Evolutionary conservation across 108 stramenopile genomes (phyloP).

Genomic region (Fragilaria radians): DNA sequence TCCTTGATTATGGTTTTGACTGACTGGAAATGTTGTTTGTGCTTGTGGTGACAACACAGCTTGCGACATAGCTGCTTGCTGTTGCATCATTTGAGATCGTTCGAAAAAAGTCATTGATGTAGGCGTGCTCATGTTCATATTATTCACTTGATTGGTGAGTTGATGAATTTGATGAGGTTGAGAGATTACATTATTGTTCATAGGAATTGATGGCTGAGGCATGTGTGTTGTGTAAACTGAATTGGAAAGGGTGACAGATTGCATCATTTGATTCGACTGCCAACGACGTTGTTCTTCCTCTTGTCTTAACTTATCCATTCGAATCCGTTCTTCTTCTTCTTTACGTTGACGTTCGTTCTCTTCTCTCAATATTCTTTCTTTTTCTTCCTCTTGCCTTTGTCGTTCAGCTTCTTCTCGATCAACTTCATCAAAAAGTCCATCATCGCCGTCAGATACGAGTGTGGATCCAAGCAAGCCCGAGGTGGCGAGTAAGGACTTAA

Average conservation of each 20-base stretch:
- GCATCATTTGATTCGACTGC: conserved; percentile 17
- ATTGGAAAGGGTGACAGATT: background rate
- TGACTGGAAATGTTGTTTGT: background rate
- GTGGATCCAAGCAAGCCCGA: background rate
- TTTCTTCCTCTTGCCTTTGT: conserved; percentile 10
- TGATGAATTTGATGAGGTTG: conserved; percentile 6
- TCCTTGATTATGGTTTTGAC: background rate
- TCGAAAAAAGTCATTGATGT: conserved; percentile 3
- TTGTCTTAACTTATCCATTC: conserved; percentile 22
- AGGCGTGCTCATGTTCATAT: background rate
- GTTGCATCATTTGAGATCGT: conserved; percentile 2
- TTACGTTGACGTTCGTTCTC: conserved; percentile 9
- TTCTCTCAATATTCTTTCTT: conserved; percentile 4
- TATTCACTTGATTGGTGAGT: background rate
- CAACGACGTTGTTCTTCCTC: conserved; percentile 26
- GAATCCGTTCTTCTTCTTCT: conserved; percentile 16
- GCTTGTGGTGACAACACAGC: background rate
- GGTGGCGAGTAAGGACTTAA: conserved; percentile 19
- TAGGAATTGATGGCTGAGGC: background rate
- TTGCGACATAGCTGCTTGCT: conserved; percentile 3
- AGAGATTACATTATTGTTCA: background rate
- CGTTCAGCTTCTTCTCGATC: conserved; percentile 28
- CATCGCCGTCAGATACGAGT: conserved; percentile 1
- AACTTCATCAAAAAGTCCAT: conserved; percentile 58
- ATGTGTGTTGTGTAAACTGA: conserved; percentile 14